Evolutionary conservation across 768 basidiomycete genomes (phyloP).

Genomic region (Russula ochroleuca): DNA sequence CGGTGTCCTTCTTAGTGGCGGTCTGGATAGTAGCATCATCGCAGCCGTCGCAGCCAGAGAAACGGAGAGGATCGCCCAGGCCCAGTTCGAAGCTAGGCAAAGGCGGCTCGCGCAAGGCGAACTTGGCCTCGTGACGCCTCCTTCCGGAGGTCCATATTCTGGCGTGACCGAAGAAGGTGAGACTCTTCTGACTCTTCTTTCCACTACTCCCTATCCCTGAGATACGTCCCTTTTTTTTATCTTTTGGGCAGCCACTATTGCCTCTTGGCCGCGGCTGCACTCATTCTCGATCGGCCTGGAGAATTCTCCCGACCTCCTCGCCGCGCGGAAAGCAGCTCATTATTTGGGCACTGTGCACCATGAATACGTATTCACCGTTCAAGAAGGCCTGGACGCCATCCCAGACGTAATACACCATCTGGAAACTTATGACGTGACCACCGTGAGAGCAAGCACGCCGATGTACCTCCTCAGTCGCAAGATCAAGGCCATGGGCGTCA

Average conservation of each 20-base stretch:
- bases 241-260: conserved; percentile 55
- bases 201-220: background rate
- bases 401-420: conserved; percentile 97
- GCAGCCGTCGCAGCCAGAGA: conserved; percentile 92
- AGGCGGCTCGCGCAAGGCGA: conserved; percentile 49
- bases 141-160: conserved; percentile 36
- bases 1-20: conserved; percentile 92
- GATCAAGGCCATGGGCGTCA: conserved; percentile 99
- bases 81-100: conserved; percentile 69
- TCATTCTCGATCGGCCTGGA: conserved; percentile 97
- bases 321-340: conserved; percentile 88
- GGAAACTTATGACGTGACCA: conserved; percentile 98
- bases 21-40: conserved; percentile 93
- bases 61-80: conserved; percentile 84
- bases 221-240: too few species aligned
- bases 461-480: conserved; percentile 98
- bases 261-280: conserved; percentile 92
- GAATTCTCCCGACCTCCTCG: conserved; percentile 91
- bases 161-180: conserved; percentile 54
- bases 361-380: conserved; percentile 96
- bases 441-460: conserved; percentile 93
- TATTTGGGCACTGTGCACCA: conserved; percentile 95
- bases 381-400: conserved; percentile 95
- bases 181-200: conserved; percentile 2
- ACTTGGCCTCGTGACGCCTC: conserved; percentile 58